A percentile compares a stretch with the other conserved stretches of the same genome.
Conservation (phyloP, 2,329 filamentous ascomycete species). For the Fonsecaea pedrosoi region DNA sequence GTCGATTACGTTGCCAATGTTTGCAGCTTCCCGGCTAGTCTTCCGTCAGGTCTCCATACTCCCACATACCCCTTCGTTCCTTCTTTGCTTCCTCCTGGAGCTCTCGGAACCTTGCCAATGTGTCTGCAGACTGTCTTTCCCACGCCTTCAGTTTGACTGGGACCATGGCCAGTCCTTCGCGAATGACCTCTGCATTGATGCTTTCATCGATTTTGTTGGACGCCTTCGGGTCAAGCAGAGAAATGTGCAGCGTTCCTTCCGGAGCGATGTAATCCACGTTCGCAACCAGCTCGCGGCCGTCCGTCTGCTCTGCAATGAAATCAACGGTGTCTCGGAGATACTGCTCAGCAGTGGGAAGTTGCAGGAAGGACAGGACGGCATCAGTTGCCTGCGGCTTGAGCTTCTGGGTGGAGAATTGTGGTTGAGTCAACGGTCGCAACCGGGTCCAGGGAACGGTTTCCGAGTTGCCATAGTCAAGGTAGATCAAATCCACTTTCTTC, state of each 20-base stretch:
- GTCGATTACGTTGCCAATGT: neutral
- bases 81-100: slow-evolving; percentile 80
- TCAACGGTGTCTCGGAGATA: slow-evolving; percentile 82
- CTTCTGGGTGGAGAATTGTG: slow-evolving; percentile 79
- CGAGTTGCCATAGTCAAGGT: slow-evolving; percentile 95
- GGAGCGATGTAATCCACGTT: slow-evolving; percentile 86
- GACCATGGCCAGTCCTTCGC: slow-evolving; percentile 86
- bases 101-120: slow-evolving; percentile 74
- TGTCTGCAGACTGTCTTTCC: slow-evolving; percentile 78
- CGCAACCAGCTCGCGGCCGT: slow-evolving; percentile 79
- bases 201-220: slow-evolving; percentile 72
- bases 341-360: slow-evolving; percentile 80
- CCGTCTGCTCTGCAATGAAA: slow-evolving; percentile 76
- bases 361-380: slow-evolving; percentile 84
- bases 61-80: slow-evolving; percentile 88
- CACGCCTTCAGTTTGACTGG: slow-evolving; percentile 89
- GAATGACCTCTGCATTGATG: slow-evolving; percentile 86
- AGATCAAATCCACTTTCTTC: slow-evolving; percentile 88
- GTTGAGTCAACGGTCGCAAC: slow-evolving; percentile 78
- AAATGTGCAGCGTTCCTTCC: slow-evolving; percentile 84
- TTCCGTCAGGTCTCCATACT: slow-evolving; percentile 96
- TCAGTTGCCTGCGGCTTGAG: slow-evolving; percentile 88
- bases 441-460: slow-evolving; percentile 85
- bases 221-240: slow-evolving; percentile 78
- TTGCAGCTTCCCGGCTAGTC: slow-evolving; percentile 60